A percentile compares a stretch with the other conserved stretches of the same genome.
Conservation (phyloP, 108 stramenopile genomes). For the Fistulifera pelliculosa region DNA sequence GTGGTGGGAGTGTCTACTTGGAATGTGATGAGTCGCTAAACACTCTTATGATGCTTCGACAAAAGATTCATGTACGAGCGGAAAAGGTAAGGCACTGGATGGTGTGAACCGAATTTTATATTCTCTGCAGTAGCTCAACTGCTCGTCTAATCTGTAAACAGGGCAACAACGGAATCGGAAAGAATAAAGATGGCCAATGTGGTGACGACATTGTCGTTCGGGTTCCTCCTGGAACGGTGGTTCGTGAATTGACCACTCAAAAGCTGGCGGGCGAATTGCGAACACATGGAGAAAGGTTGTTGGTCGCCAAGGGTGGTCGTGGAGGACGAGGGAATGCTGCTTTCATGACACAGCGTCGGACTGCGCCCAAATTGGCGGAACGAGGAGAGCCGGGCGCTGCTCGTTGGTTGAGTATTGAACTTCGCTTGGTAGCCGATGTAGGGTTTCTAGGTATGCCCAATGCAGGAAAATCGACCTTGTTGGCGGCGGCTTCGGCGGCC, state of each 20-base stretch:
- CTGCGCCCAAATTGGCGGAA: conserved; percentile 85
- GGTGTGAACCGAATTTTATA: no score
- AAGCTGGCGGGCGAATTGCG: conserved; percentile 85
- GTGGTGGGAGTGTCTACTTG: conserved; percentile 78
- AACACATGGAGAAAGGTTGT: conserved; percentile 58
- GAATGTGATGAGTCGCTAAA: conserved; percentile 76
- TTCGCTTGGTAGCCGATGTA: conserved; percentile 94
- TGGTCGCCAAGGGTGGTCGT: conserved; percentile 89
- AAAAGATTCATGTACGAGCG: conserved; percentile 75
- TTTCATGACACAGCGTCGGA: conserved; percentile 77
- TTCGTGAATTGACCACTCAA: conserved; percentile 78
- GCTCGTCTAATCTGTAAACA: no score
- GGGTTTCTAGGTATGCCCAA: conserved; percentile 96
- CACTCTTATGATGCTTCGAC: conserved; percentile 77
- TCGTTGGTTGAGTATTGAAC: conserved; percentile 84
- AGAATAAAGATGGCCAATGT: conserved; percentile 62
- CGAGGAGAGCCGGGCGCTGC: conserved; percentile 83
- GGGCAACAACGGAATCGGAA: conserved; percentile 84
- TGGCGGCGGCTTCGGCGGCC: conserved; percentile 81
- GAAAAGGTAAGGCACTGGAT: conserved; percentile 1
- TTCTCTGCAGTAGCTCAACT: no score
- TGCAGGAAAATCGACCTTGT: conserved; percentile 95
- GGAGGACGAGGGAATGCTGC: conserved; percentile 94
- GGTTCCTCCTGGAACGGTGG: conserved; percentile 92
- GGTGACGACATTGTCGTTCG: conserved; percentile 61